Evolutionary conservation across 371 early-diverging fungal genomes (phyloP), one percentile per base, ranked within the genome.

Genomic region (Chytridium lagenaria): DNA sequence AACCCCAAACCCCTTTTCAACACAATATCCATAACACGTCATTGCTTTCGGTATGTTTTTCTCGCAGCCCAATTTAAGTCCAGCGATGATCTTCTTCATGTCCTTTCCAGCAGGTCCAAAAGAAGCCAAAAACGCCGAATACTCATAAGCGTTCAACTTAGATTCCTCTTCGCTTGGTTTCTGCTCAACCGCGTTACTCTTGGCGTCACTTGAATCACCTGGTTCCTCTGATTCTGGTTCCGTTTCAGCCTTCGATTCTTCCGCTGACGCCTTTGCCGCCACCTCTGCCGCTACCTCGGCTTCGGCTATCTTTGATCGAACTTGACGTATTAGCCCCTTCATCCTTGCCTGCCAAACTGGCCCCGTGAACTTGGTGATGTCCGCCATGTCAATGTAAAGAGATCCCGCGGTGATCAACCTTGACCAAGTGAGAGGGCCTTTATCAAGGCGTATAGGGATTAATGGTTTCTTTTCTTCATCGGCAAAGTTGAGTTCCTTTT

Each of bases 401-500:
- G 38, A 39, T 12, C 74, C 74, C 1, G 71, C 15, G 2, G 71
- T 71, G 51, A 66, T 51, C 1, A 70, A 30, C 33, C 52, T 38
- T 1, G 74, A 49, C 78, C 75, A 78, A 15, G 71, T 71, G 55
- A 71, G 72, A 1, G 76, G 70, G 0, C 73, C 75, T 19, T 73
- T 34, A n/a, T 75, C 73, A 30, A 78, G 49, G 22, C 50, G 51
- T 1, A 70, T 34, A 7, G 76, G 70, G n/a, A 78, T 59, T 0
- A 78, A 7, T 26, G 38, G 50, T 50, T 75, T 75, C 31, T 44
- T 34, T 49, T 70, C 39, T 22, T 59, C 69, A 59, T 50, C 51
- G 19, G 76, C 75, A 65, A 72, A 78, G 52, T 70, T 59, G 63
- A 78, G 72, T 44, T 78, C 79, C 37, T 67, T 66, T n/a, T 67